A percentile compares a stretch with the other conserved stretches of the same genome.
phyloP scores from a whole-genome alignment of 192 early-diverging fungal species.

The Gryganskiella cystojenkinii region DNA sequence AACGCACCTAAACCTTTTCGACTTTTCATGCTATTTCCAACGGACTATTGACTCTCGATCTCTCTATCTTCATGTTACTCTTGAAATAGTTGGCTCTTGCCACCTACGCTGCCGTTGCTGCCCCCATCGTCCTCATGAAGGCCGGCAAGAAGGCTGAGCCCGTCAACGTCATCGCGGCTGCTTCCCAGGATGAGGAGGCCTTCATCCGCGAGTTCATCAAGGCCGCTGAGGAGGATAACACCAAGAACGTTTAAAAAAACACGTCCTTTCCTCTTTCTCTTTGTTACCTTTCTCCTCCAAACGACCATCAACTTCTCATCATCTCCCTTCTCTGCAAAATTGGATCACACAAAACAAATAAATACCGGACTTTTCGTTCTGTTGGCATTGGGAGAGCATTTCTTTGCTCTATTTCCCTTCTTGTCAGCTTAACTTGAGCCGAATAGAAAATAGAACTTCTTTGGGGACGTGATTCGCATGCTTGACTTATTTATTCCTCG shows the following conservation, averaged over 20 bases:
- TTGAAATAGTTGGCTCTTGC: conserved; percentile 54
- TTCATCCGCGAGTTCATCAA: conserved; percentile 55
- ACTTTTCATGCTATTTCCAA: too few relatives aligned
- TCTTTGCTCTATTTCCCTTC: too few relatives aligned
- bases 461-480: too few relatives aligned
- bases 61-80: too few relatives aligned
- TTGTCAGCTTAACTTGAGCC: too few relatives aligned
- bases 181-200: conserved; percentile 52
- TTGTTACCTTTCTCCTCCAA: background rate
- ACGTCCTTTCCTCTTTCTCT: background rate
- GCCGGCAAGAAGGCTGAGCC: conserved; percentile 42
- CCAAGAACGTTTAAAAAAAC: conserved; percentile 48
- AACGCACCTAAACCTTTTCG: too few relatives aligned
- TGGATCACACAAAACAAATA: background rate
- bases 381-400: too few relatives aligned
- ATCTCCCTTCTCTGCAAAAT: too few relatives aligned
- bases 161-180: conserved; percentile 36
- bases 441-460: too few relatives aligned
- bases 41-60: too few relatives aligned
- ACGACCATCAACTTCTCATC: background rate
- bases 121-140: conserved; percentile 28
- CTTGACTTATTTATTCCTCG: too few relatives aligned
- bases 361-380: background rate
- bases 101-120: conserved; percentile 47
- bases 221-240: conserved; percentile 45